These are phyloP conservation scores for Podospora tetraspora DNA, from an alignment of 495 filamentous ascomycete species.

Conservation along the genomic window DNA sequence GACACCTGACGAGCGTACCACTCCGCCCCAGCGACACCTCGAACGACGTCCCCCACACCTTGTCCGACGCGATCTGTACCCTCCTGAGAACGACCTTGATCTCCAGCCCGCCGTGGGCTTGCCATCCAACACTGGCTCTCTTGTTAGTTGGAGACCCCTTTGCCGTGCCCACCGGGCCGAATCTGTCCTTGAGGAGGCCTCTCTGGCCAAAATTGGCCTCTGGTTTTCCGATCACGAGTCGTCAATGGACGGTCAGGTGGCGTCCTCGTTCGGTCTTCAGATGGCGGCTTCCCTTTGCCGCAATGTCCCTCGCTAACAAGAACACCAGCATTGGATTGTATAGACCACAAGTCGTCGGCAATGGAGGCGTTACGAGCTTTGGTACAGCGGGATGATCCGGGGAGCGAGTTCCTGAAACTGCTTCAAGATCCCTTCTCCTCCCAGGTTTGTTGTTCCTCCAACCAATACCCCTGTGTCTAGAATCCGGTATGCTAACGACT, in stretches of 20 bases:
- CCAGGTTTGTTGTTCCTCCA: conserved; percentile 28
- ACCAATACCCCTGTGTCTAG: background rate
- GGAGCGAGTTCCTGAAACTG: conserved; percentile 36
- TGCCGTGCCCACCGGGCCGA: background rate
- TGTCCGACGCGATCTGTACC: background rate
- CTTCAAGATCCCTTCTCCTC: conserved; percentile 46
- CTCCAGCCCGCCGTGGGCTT: background rate
- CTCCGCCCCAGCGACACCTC: background rate
- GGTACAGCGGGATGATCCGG: conserved; percentile 24
- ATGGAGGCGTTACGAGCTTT: conserved; percentile 21
- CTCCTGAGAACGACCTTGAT: background rate
- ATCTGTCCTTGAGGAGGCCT: background rate
- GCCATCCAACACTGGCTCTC: background rate
- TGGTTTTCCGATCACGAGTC: background rate
- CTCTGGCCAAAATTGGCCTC: background rate
- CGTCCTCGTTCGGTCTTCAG: background rate
- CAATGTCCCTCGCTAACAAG: background rate
- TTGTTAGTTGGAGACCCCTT: background rate
- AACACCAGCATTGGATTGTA: background rate
- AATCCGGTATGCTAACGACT: background rate
- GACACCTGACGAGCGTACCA: background rate
- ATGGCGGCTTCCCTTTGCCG: background rate
- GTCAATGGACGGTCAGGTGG: background rate
- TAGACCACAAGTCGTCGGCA: background rate
- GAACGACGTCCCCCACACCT: background rate